Percentiles rank a stretch among this genome's conserved stretches.
These are phyloP conservation scores for Magnaporthiopsis poae DNA, from an alignment of 2,329 filamentous ascomycete species.

Conservation along the genomic window DNA sequence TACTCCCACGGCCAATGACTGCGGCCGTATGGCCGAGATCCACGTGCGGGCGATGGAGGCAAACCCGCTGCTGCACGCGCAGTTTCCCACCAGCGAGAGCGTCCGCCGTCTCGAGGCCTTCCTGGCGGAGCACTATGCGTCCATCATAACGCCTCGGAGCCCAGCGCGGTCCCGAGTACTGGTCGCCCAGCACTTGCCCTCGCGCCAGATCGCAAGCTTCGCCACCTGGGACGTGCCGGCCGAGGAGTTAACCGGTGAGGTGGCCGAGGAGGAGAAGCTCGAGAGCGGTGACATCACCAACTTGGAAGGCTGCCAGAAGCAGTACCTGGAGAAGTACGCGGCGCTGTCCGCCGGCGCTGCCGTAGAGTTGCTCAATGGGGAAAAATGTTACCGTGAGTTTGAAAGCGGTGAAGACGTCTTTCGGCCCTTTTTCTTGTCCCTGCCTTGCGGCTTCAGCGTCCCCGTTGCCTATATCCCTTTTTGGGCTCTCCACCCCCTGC, in stretches of 20 bases:
- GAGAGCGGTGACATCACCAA: slow-evolving; percentile 14
- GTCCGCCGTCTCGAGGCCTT: slow-evolving; percentile 21
- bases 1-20: neutral
- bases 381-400: slow-evolving; percentile 28
- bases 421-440: neutral
- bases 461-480: neutral
- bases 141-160: slow-evolving; percentile 18
- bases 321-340: slow-evolving; percentile 26
- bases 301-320: slow-evolving; percentile 20
- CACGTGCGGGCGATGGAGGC: slow-evolving; percentile 30
- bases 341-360: slow-evolving; percentile 22
- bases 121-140: slow-evolving; percentile 22
- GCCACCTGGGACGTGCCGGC: slow-evolving; percentile 25
- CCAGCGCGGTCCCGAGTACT: slow-evolving; percentile 20
- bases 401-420: neutral
- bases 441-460: neutral
- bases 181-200: slow-evolving; percentile 23
- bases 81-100: slow-evolving; percentile 27
- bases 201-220: slow-evolving; percentile 24
- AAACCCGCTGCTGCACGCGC: slow-evolving; percentile 29
- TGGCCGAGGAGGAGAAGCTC: slow-evolving; percentile 15
- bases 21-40: slow-evolving; percentile 19
- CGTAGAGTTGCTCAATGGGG: slow-evolving; percentile 20
- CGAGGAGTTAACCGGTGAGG: slow-evolving; percentile 1
- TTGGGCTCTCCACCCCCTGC: neutral